These are phyloP conservation scores for Triticum dicoccoides DNA, from an alignment of 176 grass and related monocot genomes.

Conservation along the genomic window DNA sequence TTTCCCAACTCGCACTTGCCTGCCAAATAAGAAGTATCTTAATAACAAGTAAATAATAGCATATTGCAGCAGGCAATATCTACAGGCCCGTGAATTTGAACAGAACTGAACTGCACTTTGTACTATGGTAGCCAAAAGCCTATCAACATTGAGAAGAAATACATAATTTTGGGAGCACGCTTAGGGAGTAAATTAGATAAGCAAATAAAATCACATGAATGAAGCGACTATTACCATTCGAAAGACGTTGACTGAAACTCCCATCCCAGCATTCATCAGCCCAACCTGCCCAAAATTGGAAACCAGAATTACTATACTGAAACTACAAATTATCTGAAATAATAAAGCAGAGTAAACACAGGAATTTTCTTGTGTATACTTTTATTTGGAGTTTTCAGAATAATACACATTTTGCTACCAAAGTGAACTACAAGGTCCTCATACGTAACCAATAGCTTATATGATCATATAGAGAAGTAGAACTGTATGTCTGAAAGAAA, in stretches of 20 bases:
- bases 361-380: neutral
- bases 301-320: neutral
- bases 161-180: neutral
- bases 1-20: slow-evolving; percentile 78
- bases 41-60: slow-evolving; percentile 15
- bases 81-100: neutral
- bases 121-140: too few species aligned
- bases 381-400: neutral
- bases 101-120: too few species aligned
- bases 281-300: slow-evolving; percentile 63
- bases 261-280: slow-evolving; percentile 77
- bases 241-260: slow-evolving; percentile 53
- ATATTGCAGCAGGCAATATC: neutral
- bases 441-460: neutral
- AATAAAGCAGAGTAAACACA: neutral
- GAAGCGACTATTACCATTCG: slow-evolving; percentile 57
- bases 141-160: neutral
- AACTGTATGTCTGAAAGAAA: neutral
- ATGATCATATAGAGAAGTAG: neutral
- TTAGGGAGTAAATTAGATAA: neutral
- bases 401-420: neutral
- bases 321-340: neutral
- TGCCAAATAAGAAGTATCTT: slow-evolving; percentile 27
- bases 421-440: neutral
- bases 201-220: neutral